These are phyloP conservation scores for Trematosphaeria pertusa DNA, from an alignment of 2,329 filamentous ascomycete species.

Conservation along the genomic window DNA sequence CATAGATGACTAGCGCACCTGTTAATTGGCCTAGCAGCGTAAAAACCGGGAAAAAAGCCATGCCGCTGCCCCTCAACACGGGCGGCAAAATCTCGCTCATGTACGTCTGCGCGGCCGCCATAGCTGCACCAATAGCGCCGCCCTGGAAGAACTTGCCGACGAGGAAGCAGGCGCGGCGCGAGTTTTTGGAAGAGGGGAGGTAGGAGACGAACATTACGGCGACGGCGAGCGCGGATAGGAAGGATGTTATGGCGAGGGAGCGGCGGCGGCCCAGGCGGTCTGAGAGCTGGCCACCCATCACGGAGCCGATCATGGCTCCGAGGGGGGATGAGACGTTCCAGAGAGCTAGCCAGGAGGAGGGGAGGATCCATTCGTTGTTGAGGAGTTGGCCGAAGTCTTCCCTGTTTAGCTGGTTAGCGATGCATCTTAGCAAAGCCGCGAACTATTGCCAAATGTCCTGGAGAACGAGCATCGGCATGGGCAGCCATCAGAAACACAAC, in stretches of 20 bases:
- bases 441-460: too few species aligned
- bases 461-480: too few species aligned
- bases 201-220: conserved; percentile 40
- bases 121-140: conserved; percentile 54
- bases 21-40: conserved; percentile 58
- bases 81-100: conserved; percentile 60
- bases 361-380: conserved; percentile 36
- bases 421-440: too few species aligned
- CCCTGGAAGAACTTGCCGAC: conserved; percentile 57
- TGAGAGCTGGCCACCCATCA: conserved; percentile 35
- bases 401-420: too few species aligned
- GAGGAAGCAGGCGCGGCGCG: conserved; percentile 48
- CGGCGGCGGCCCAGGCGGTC: conserved; percentile 33
- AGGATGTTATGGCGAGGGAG: conserved; percentile 28
- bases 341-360: conserved; percentile 36
- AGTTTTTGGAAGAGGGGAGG: conserved; percentile 26
- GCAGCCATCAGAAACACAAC: too few species aligned
- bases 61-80: conserved; percentile 54
- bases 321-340: conserved; percentile 36
- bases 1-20: conserved; percentile 50
- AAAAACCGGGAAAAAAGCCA: conserved; percentile 60
- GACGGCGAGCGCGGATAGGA: conserved; percentile 36
- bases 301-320: conserved; percentile 35
- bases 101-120: conserved; percentile 52
- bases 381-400: conserved; percentile 33